These are phyloP conservation scores for Penicillium occitanis DNA, from an alignment of 2,329 filamentous ascomycete species.

Conservation along the genomic window DNA sequence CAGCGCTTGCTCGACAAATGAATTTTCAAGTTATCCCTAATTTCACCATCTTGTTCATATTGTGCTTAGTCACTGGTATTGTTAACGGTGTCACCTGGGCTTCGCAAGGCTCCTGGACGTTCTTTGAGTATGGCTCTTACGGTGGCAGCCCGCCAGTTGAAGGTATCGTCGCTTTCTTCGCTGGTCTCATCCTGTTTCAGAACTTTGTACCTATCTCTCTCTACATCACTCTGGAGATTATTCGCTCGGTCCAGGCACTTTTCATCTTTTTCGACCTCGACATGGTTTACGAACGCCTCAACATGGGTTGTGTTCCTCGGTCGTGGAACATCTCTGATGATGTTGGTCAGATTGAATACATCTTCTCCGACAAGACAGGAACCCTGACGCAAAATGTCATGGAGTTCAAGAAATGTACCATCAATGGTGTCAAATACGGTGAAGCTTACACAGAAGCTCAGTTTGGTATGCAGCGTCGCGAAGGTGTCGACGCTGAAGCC, in stretches of 20 bases:
- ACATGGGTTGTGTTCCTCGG: conserved; percentile 94
- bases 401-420: conserved; percentile 98
- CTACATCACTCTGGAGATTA: conserved; percentile 95
- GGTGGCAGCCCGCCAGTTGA: conserved; percentile 72
- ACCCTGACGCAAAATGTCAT: conserved; percentile 90
- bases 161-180: conserved; percentile 97
- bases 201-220: conserved; percentile 98
- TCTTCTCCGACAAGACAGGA: conserved; percentile 94
- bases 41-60: conserved; percentile 81
- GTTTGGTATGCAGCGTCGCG: conserved; percentile 89
- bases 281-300: conserved; percentile 96
- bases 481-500: conserved; percentile 81
- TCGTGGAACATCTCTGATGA: conserved; percentile 99
- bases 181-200: conserved; percentile 90
- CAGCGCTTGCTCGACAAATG: conserved; percentile 85
- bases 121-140: conserved; percentile 83
- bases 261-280: conserved; percentile 96
- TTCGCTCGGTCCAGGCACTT: conserved; percentile 86
- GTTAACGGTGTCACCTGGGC: conserved; percentile 82
- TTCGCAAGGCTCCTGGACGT: conserved; percentile 69
- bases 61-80: conserved; percentile 84
- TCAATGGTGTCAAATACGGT: conserved; percentile 94
- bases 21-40: conserved; percentile 99
- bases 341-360: conserved; percentile 96
- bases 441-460: conserved; percentile 98